phyloP scores from a whole-genome alignment of 768 basidiomycete species.

The Pisolithus marmoratus region DNA sequence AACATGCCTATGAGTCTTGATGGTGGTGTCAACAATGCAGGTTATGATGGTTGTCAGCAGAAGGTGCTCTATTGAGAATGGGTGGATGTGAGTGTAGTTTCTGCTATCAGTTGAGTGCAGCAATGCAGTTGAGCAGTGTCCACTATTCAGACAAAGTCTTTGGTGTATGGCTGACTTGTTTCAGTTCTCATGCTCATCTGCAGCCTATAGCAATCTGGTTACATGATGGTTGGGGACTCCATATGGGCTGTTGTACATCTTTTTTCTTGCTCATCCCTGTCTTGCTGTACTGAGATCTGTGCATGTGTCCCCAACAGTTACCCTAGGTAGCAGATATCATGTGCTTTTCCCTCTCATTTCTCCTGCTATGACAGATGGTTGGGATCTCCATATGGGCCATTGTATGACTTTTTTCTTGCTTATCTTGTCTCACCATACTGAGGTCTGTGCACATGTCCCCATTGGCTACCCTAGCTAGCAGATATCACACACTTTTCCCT shows the following conservation, averaged over 20 bases:
- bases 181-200: conserved; percentile 41
- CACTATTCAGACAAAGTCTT: conserved; percentile 40
- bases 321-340: too few relatives aligned
- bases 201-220: too few relatives aligned
- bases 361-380: conserved; percentile 8
- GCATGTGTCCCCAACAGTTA: too few relatives aligned
- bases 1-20: conserved; percentile 60
- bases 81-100: conserved; percentile 19
- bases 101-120: conserved; percentile 20
- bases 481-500: conserved; percentile 10
- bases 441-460: too few relatives aligned
- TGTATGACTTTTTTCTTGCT: too few relatives aligned
- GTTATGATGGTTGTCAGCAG: conserved; percentile 37
- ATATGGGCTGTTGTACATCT: too few relatives aligned
- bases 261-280: too few relatives aligned
- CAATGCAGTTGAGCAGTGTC: conserved; percentile 34
- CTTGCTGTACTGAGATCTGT: too few relatives aligned
- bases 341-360: too few relatives aligned
- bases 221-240: too few relatives aligned
- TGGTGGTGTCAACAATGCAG: conserved; percentile 67
- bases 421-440: too few relatives aligned
- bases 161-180: conserved; percentile 37
- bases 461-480: conserved; percentile 26
- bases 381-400: too few relatives aligned
- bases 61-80: conserved; percentile 21